These are phyloP conservation scores for Tylopilus rubrobrunneus DNA, from an alignment of 768 basidiomycete species.

Conservation along the genomic window DNA sequence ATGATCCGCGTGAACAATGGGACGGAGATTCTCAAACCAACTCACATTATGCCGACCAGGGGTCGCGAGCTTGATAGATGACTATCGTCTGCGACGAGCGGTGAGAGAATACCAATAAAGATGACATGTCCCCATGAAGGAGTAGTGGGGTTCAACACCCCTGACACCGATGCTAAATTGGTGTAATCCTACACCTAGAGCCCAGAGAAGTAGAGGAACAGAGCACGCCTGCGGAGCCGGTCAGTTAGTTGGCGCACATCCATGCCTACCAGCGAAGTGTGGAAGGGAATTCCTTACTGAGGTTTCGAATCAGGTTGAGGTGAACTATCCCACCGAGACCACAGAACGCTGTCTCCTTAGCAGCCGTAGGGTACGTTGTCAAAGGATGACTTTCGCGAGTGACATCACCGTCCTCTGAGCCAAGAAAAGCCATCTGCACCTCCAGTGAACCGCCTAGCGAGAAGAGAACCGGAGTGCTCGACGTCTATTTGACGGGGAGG, in stretches of 20 bases:
- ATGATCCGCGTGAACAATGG: conserved; percentile 2
- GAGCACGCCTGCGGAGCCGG: conserved; percentile 34
- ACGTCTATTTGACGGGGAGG: conserved; percentile 11
- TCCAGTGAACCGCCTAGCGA: conserved; percentile 13
- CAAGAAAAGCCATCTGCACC: conserved; percentile 6
- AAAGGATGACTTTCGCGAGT: conserved; percentile 14
- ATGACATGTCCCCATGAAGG: conserved; percentile 32
- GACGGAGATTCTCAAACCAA: conserved; percentile 2
- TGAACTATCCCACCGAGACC: conserved; percentile 33
- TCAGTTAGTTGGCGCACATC: conserved; percentile 4
- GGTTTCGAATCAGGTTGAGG: conserved; percentile 14
- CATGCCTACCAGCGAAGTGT: background rate
- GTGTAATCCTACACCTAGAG: conserved; percentile 64
- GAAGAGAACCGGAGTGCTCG: conserved; percentile 5
- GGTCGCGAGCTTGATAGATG: conserved; percentile 30
- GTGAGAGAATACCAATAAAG: conserved; percentile 41
- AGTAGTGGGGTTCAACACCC: conserved; percentile 49
- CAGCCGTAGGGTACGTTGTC: conserved; percentile 29
- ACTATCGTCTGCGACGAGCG: conserved; percentile 28
- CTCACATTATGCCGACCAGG: conserved; percentile 35
- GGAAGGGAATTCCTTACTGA: conserved; percentile 13
- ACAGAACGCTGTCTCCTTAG: conserved; percentile 30
- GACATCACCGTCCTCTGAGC: conserved; percentile 19
- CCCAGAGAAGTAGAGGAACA: conserved; percentile 50
- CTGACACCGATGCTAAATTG: conserved; percentile 45